Conservation (phyloP, 2,329 filamentous ascomycete species). For the Calonectria ilicicola region DNA sequence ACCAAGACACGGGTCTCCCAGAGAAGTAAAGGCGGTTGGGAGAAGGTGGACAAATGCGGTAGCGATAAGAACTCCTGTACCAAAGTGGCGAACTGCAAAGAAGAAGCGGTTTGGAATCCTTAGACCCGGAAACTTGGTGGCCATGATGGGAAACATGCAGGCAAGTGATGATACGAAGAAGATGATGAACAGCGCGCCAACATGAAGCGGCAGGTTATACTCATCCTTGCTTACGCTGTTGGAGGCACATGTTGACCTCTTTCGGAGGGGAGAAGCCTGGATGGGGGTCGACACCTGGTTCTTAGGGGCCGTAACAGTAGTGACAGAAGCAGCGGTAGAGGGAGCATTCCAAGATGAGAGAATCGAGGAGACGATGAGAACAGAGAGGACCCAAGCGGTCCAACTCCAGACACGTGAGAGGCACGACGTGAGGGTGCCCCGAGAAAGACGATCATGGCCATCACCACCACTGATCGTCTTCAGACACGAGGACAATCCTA, state of each 20-base stretch:
- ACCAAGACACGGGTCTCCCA: slow-evolving; percentile 76
- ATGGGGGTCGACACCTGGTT: slow-evolving; percentile 22
- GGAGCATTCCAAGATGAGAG: slow-evolving; percentile 40
- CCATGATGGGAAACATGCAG: slow-evolving; percentile 66
- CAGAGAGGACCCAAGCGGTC: slow-evolving; percentile 56
- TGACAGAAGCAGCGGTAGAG: slow-evolving; percentile 4
- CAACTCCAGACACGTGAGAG: slow-evolving; percentile 53
- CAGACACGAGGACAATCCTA: slow-evolving; percentile 48
- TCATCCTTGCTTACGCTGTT: slow-evolving; percentile 47
- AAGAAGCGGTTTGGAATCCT: slow-evolving; percentile 67
- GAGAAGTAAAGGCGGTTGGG: slow-evolving; percentile 73
- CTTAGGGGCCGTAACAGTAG: slow-evolving; percentile 2
- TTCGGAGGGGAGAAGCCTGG: slow-evolving; percentile 32
- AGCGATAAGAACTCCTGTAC: slow-evolving; percentile 80
- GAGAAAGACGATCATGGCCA: slow-evolving; percentile 51
- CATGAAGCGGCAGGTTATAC: slow-evolving; percentile 70
- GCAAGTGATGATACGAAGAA: slow-evolving; percentile 61
- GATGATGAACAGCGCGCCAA: slow-evolving; percentile 66
- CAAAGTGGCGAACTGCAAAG: slow-evolving; percentile 75
- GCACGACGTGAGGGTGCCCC: slow-evolving; percentile 45
- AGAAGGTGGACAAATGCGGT: slow-evolving; percentile 85
- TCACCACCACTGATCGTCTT: slow-evolving; percentile 53
- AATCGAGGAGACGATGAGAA: slow-evolving; percentile 51
- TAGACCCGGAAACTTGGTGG: slow-evolving; percentile 62
- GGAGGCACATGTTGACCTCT: slow-evolving; percentile 45